A percentile compares a stretch with the other conserved stretches of the same genome.
phyloP scores from a whole-genome alignment of 192 early-diverging fungal genomes.

The Dimargaris xerosporica region DNA sequence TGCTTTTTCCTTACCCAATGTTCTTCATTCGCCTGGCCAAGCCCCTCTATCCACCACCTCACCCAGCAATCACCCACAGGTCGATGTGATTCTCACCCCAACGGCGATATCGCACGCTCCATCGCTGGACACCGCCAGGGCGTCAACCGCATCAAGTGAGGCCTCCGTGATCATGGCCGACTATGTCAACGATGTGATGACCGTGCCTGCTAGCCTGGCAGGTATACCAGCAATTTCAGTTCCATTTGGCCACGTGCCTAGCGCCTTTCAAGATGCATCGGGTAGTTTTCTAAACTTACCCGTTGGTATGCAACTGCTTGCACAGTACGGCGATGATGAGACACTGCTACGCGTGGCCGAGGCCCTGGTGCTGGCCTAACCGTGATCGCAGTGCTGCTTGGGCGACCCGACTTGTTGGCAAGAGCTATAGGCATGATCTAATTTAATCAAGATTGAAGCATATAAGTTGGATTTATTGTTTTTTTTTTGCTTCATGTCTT shows the following conservation, averaged over 20 bases:
- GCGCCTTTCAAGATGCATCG: not conserved
- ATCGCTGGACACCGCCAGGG: slow-evolving; percentile 12
- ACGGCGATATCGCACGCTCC: slow-evolving; percentile 62
- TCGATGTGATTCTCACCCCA: slow-evolving; percentile 71
- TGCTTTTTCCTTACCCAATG: slow-evolving; percentile 51
- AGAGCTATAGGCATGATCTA: too few species aligned
- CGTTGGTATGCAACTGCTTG: slow-evolving; percentile 71
- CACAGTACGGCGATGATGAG: slow-evolving; percentile 71
- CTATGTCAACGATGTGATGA: slow-evolving; percentile 83
- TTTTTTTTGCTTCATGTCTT: too few species aligned
- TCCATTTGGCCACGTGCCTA: slow-evolving; percentile 27
- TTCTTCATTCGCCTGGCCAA: slow-evolving; percentile 15
- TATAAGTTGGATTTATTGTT: too few species aligned
- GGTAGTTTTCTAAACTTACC: slow-evolving; percentile 34
- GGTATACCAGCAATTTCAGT: slow-evolving; percentile 62
- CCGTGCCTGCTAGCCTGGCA: slow-evolving; percentile 73
- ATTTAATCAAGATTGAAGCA: too few species aligned
- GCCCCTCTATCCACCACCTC: slow-evolving; percentile 1
- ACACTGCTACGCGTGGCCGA: slow-evolving; percentile 33
- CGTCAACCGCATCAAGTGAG: not conserved
- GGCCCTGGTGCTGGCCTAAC: slow-evolving; percentile 12
- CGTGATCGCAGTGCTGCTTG: too few species aligned
- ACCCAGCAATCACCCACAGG: slow-evolving; percentile 15
- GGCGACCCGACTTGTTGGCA: too few species aligned
- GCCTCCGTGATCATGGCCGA: slow-evolving; percentile 26